A percentile compares a stretch with the other conserved stretches of the same genome.
Evolutionary conservation across 1,284 basidiomycete genomes (phyloP).

Genomic region (Rhodotorula sp.): DNA sequence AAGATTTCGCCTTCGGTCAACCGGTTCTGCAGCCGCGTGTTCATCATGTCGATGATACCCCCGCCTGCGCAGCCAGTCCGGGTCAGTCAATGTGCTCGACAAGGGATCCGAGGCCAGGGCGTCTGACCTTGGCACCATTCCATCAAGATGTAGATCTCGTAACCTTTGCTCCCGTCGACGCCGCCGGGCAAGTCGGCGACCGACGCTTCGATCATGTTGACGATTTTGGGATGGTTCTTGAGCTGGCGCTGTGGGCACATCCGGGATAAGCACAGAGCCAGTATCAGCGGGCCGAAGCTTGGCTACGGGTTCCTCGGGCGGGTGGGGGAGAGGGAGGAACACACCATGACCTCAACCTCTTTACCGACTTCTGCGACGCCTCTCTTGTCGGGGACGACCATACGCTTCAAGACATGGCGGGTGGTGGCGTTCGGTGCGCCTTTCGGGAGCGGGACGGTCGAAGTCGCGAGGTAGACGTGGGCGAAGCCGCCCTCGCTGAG

Average conservation of each 20-base stretch:
- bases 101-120: constrained; percentile 33
- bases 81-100: neutral
- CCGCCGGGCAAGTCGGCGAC: constrained; percentile 69
- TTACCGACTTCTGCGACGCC: constrained; percentile 93
- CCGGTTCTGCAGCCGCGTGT: constrained; percentile 86
- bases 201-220: constrained; percentile 86
- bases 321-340: constrained; percentile 45
- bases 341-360: constrained; percentile 97
- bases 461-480: constrained; percentile 93
- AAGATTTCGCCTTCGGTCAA: constrained; percentile 93
- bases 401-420: constrained; percentile 95
- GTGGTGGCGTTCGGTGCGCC: constrained; percentile 52
- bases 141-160: constrained; percentile 99
- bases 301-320: neutral
- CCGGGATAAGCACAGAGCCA: no score
- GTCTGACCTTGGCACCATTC: constrained; percentile 74
- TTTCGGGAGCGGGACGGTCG: constrained; percentile 67
- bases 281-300: neutral
- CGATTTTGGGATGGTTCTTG: constrained; percentile 86
- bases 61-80: constrained; percentile 60
- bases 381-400: constrained; percentile 84
- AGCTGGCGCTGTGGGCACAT: constrained; percentile 60
- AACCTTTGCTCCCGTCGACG: constrained; percentile 61
- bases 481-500: constrained; percentile 97
- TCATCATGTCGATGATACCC: constrained; percentile 99